Evolutionary conservation across 805 yeast species (phyloP).

Genomic region (Spathaspora arborariae): DNA sequence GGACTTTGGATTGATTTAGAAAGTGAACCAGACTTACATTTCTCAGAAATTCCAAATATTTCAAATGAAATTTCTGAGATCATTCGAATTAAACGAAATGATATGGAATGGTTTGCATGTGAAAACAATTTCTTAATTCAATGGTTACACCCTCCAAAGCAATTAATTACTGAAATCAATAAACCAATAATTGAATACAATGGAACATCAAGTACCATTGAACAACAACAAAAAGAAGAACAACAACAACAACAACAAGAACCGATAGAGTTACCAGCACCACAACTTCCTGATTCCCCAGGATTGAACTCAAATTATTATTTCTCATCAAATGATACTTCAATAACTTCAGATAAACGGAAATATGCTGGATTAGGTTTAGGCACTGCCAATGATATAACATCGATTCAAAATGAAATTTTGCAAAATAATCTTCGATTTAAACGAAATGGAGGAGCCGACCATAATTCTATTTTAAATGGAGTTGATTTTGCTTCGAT

Average conservation of each 20-base stretch:
- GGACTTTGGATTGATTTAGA: constrained; percentile 31
- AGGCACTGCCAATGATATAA: constrained; percentile 39
- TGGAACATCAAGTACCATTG: constrained; percentile 5
- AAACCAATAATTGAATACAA: constrained; percentile 1
- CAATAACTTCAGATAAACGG: constrained; percentile 6
- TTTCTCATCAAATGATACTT: constrained; percentile 3
- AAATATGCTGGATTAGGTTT: constrained; percentile 21
- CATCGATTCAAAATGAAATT: constrained; percentile 38
- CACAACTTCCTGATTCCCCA: background rate
- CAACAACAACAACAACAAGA: background rate
- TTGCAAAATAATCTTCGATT: constrained; percentile 4
- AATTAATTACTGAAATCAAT: constrained; percentile 11
- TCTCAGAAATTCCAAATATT: too few species aligned
- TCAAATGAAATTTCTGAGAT: too few species aligned
- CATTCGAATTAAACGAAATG: constrained; percentile 2
- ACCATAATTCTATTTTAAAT: background rate
- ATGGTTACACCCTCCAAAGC: constrained; percentile 31
- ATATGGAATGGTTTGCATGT: constrained; percentile 21
- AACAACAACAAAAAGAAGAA: background rate
- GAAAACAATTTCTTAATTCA: constrained; percentile 22
- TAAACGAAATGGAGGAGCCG: too few species aligned
- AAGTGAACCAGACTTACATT: too few species aligned
- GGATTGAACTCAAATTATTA: background rate
- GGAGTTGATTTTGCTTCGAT: background rate
- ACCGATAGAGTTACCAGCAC: background rate